phyloP scores from a whole-genome alignment of 163 green algal species.

The Chlamydomonas reinhardtii region DNA sequence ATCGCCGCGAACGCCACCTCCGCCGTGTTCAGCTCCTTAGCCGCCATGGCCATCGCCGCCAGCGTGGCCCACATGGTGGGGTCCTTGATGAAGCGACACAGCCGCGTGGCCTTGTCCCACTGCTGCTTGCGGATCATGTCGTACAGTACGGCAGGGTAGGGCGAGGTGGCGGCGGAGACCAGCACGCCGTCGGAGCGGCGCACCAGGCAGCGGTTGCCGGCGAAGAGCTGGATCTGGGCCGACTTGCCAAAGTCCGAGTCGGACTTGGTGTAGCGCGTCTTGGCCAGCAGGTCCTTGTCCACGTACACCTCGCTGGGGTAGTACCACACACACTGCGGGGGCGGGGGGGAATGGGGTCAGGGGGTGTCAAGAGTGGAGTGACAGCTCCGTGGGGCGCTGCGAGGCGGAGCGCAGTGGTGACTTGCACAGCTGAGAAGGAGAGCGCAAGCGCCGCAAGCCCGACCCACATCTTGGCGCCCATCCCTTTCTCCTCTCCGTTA shows the following conservation, averaged over 20 bases:
- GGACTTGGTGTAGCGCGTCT: constrained; percentile 53
- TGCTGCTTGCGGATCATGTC: constrained; percentile 62
- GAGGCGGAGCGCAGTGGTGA: no score
- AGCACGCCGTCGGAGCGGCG: constrained; percentile 70
- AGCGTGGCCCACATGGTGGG: constrained; percentile 80
- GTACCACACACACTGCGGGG: constrained; percentile 75
- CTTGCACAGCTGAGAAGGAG: no score
- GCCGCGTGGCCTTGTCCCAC: constrained; percentile 81
- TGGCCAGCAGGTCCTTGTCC: constrained; percentile 66
- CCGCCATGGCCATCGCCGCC: constrained; percentile 75
- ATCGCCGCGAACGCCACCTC: constrained; percentile 81
- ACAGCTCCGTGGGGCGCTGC: no score
- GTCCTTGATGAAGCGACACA: constrained; percentile 84
- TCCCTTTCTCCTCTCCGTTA: no score
- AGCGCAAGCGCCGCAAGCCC: no score
- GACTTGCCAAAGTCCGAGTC: constrained; percentile 63
- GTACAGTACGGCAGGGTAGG: constrained; percentile 77
- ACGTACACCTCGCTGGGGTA: constrained; percentile 80
- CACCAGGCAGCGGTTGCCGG: constrained; percentile 62
- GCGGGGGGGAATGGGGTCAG: no score
- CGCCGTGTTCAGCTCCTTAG: constrained; percentile 78
- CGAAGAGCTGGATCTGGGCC: constrained; percentile 56
- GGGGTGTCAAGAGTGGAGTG: no score
- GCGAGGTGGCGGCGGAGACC: constrained; percentile 64
- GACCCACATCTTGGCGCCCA: no score